phyloP scores from a whole-genome alignment of 768 basidiomycete species.

The Psilocybe subaeruginosa region DNA sequence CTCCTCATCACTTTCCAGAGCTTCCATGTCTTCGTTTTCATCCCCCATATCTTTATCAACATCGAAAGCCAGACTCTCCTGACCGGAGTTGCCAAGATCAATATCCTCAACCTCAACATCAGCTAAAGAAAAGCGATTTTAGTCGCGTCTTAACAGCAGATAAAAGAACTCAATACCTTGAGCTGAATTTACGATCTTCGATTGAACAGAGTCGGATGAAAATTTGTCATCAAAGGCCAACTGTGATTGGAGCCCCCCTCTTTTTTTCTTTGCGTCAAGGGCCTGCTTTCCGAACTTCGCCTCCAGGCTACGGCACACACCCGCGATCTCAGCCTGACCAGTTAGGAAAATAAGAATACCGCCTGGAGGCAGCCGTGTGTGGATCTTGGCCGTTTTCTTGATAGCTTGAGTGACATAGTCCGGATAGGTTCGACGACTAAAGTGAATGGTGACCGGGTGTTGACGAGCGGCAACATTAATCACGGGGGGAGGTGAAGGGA shows the following conservation, averaged over 20 bases:
- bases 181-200: constrained; percentile 38
- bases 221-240: constrained; percentile 25
- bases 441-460: constrained; percentile 94
- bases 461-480: constrained; percentile 90
- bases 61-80: constrained; percentile 65
- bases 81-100: constrained; percentile 57
- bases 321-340: constrained; percentile 92
- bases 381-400: constrained; percentile 90
- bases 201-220: constrained; percentile 16
- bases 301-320: constrained; percentile 82
- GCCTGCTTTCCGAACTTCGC: constrained; percentile 73
- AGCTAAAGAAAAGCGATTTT: constrained; percentile 37
- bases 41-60: constrained; percentile 64
- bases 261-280: constrained; percentile 53
- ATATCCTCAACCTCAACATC: constrained; percentile 84
- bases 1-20: constrained; percentile 75
- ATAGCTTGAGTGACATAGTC: constrained; percentile 93
- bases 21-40: constrained; percentile 69
- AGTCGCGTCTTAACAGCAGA: background rate
- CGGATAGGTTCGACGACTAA: constrained; percentile 80
- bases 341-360: constrained; percentile 95
- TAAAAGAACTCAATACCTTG: constrained; percentile 42
- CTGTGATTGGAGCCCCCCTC: constrained; percentile 28
- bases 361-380: constrained; percentile 88
- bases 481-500: constrained; percentile 85